Evolutionary conservation across 106 monocot species (phyloP).

Genomic region (Dioscorea dumetorum): DNA sequence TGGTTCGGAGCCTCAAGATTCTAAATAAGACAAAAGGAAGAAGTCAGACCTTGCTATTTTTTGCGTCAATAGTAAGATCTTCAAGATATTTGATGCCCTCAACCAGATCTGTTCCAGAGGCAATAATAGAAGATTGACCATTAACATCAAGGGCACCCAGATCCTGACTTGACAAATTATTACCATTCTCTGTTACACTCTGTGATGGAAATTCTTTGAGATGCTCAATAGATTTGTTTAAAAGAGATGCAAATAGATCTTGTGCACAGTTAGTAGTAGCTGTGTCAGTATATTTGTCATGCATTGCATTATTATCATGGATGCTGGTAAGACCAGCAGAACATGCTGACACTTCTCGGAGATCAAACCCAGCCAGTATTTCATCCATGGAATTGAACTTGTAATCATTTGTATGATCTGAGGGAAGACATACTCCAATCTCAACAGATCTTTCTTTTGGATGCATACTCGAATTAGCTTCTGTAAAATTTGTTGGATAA

Average conservation of each 20-base stretch:
- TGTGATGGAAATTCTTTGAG: background rate
- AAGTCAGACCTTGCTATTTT: slow-evolving; percentile 51
- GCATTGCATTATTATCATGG: background rate
- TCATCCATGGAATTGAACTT: background rate
- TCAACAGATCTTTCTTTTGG: background rate
- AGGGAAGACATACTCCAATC: background rate
- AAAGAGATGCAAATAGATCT: background rate
- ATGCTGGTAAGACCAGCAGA: background rate
- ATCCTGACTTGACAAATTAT: background rate
- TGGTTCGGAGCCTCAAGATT: background rate
- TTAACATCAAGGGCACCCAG: background rate
- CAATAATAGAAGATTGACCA: background rate
- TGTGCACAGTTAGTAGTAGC: background rate
- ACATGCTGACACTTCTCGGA: background rate
- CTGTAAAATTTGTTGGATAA: background rate
- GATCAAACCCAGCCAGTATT: background rate
- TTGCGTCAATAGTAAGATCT: slow-evolving; percentile 45
- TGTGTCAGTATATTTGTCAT: too few relatives aligned
- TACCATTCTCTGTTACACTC: background rate
- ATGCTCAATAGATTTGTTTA: background rate
- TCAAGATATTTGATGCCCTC: slow-evolving; percentile 43
- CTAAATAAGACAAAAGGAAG: background rate
- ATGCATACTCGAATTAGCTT: background rate
- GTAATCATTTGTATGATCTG: background rate
- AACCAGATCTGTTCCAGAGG: slow-evolving; percentile 30